phyloP scores from a whole-genome alignment of 371 early-diverging fungal genomes.

The Smittium mucronatum region DNA sequence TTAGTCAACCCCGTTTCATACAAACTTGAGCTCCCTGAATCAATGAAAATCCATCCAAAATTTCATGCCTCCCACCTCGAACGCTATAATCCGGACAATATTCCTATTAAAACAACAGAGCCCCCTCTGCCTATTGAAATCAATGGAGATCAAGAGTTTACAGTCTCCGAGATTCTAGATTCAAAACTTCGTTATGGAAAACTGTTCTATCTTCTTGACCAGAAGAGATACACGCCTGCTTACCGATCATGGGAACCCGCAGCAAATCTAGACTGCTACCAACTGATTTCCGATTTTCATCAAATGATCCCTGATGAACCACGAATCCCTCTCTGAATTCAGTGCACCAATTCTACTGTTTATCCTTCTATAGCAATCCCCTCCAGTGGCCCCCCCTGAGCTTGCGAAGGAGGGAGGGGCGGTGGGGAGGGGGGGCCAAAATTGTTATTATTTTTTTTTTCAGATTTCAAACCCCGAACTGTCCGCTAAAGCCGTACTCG shows the following conservation, averaged over 20 bases:
- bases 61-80: constrained; percentile 6
- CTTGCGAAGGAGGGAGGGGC: neutral
- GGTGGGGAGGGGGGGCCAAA: neutral
- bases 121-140: neutral
- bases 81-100: neutral
- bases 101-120: neutral
- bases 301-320: too few relatives aligned
- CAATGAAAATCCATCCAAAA: constrained; percentile 10
- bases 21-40: constrained; percentile 9
- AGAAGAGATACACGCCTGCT: neutral
- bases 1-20: constrained; percentile 4
- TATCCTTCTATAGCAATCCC: neutral
- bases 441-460: too few relatives aligned
- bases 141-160: constrained; percentile 8
- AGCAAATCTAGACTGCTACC: neutral
- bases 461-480: too few relatives aligned
- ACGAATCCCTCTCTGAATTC: neutral
- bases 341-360: neutral
- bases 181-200: neutral
- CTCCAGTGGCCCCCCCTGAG: neutral
- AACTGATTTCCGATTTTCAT: neutral
- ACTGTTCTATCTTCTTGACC: constrained; percentile 2
- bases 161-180: constrained; percentile 9
- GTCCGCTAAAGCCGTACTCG: too few relatives aligned
- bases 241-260: constrained; percentile 10